Conservation (phyloP, 1,284 basidiomycete genomes). For the Ustilago loliicola region DNA sequence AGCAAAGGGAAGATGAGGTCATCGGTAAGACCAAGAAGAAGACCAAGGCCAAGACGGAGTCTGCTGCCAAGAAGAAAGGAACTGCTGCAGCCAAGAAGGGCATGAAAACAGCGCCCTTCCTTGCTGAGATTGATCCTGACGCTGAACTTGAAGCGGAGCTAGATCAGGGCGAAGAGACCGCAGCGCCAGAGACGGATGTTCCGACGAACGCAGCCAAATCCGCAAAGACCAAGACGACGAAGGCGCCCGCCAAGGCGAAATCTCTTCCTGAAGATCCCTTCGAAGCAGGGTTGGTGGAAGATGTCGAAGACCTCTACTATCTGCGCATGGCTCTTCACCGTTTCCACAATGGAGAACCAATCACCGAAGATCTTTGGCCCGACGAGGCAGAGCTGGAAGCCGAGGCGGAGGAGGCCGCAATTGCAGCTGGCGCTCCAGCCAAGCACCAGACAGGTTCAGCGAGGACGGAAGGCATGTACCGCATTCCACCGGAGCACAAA, state of each 20-base stretch:
- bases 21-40: constrained; percentile 25
- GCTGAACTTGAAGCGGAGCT: constrained; percentile 20
- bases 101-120: constrained; percentile 11
- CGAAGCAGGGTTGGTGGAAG: constrained; percentile 77
- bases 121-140: constrained; percentile 4
- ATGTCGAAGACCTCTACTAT: constrained; percentile 93
- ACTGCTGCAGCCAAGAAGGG: constrained; percentile 23
- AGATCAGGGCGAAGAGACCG: constrained; percentile 25
- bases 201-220: constrained; percentile 15
- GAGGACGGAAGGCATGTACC: constrained; percentile 93
- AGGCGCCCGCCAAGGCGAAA: constrained; percentile 24
- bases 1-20: constrained; percentile 8
- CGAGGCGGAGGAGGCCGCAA: constrained; percentile 50
- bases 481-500: constrained; percentile 91
- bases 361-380: constrained; percentile 22
- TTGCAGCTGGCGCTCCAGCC: constrained; percentile 56
- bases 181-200: constrained; percentile 18
- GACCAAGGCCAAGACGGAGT: constrained; percentile 17
- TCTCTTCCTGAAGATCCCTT: constrained; percentile 74
- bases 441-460: constrained; percentile 83
- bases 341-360: constrained; percentile 57
- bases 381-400: constrained; percentile 49
- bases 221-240: constrained; percentile 20
- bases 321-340: constrained; percentile 78
- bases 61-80: constrained; percentile 20